phyloP scores from a whole-genome alignment of 805 yeast species.

The Candida bentonensis region DNA sequence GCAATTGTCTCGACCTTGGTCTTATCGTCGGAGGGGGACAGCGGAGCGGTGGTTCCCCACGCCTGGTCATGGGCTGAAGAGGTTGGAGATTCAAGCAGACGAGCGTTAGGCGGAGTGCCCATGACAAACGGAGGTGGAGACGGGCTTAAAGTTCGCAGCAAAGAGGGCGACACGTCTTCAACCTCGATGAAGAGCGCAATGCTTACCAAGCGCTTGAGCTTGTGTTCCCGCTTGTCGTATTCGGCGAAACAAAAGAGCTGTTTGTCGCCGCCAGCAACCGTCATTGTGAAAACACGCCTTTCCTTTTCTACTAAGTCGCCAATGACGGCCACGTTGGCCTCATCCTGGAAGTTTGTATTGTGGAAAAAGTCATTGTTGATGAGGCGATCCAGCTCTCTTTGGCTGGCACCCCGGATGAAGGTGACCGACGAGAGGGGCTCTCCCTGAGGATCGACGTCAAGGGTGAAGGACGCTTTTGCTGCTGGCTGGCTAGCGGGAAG shows the following conservation, averaged over 20 bases:
- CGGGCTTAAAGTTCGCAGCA: conserved; percentile 4
- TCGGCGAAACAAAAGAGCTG: conserved; percentile 26
- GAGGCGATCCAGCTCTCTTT: conserved; percentile 17
- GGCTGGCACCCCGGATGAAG: conserved; percentile 16
- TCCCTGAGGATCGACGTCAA: conserved; percentile 4
- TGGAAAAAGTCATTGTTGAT: conserved; percentile 22
- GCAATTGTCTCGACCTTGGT: not conserved
- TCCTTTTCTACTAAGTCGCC: conserved; percentile 22
- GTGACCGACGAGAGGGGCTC: conserved; percentile 13
- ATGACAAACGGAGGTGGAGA: not conserved
- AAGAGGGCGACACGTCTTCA: not conserved
- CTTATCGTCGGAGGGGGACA: not conserved
- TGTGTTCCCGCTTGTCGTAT: conserved; percentile 22
- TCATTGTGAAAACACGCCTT: conserved; percentile 9
- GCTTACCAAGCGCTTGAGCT: conserved; percentile 18
- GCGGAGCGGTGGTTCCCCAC: conserved; percentile 1
- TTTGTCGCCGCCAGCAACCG: conserved; percentile 17
- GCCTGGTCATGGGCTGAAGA: conserved; percentile 4
- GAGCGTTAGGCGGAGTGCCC: not conserved
- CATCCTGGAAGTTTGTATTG: conserved; percentile 25
- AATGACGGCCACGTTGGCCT: conserved; percentile 23
- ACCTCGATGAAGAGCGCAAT: conserved; percentile 23
- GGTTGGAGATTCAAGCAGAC: not conserved
- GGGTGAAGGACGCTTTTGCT: conserved; percentile 1
- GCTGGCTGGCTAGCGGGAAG: not conserved